Evolutionary conservation across 176 grass and related monocot genomes (phyloP).

Genomic region (Hsuehochloa calcarea): DNA sequence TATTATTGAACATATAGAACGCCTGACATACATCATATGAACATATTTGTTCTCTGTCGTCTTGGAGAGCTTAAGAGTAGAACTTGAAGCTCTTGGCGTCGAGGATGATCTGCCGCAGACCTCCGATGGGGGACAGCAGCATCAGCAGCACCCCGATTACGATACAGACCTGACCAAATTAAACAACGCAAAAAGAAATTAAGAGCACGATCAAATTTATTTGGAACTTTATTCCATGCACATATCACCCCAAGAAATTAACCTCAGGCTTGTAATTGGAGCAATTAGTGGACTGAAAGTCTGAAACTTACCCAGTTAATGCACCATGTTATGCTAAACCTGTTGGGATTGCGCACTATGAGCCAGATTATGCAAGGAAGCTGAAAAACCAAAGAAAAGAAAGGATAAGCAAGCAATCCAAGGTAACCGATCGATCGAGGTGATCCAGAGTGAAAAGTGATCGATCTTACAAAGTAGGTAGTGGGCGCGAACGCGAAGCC

Average conservation of each 20-base stretch:
- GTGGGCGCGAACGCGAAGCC: conserved; percentile 66
- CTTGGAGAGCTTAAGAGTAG: not conserved
- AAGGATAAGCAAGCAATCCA: not conserved
- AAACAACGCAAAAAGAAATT: not conserved
- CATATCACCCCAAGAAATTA: not conserved
- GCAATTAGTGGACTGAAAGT: not conserved
- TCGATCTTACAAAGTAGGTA: conserved; percentile 55
- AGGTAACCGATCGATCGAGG: too few relatives aligned
- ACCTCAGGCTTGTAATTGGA: not conserved
- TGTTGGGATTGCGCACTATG: conserved; percentile 39
- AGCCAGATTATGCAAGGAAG: conserved; percentile 57
- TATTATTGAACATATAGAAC: too few relatives aligned
- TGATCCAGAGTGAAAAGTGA: not conserved
- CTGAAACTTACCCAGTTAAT: conserved; percentile 10
- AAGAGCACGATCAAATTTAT: not conserved
- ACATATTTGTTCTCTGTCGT: not conserved
- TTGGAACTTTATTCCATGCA: not conserved
- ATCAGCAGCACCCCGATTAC: conserved; percentile 42
- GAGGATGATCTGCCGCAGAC: conserved; percentile 33
- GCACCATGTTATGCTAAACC: conserved; percentile 36
- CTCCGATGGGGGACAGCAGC: conserved; percentile 42
- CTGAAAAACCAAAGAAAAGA: not conserved
- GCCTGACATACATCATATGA: too few relatives aligned
- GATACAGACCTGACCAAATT: not conserved
- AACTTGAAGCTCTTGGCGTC: conserved; percentile 1